Evolutionary conservation across 2,329 filamentous ascomycete genomes (phyloP).

Genomic region (Microsporum canis): DNA sequence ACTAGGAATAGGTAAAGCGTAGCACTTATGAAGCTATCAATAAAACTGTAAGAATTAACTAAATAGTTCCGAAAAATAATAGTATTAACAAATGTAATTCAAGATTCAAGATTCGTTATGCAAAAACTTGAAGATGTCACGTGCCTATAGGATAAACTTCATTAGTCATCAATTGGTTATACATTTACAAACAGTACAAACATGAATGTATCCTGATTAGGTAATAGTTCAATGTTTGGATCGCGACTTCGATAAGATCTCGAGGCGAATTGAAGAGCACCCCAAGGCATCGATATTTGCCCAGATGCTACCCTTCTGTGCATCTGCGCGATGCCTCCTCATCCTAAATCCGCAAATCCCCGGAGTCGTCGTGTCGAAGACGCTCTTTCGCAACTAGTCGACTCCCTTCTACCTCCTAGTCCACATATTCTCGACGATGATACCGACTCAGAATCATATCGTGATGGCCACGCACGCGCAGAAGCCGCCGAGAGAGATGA

Average conservation of each 20-base stretch:
- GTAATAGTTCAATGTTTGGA: background rate
- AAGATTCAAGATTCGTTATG: too few relatives aligned
- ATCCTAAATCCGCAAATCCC: constrained; percentile 19
- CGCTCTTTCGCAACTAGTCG: constrained; percentile 34
- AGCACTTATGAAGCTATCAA: too few relatives aligned
- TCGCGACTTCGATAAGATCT: background rate
- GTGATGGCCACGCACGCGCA: constrained; percentile 25
- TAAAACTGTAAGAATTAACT: too few relatives aligned
- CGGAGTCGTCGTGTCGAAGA: constrained; percentile 35
- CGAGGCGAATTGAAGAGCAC: background rate
- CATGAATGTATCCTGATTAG: background rate
- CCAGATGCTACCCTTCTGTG: background rate
- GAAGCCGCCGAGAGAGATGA: constrained; percentile 30
- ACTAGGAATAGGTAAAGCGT: too few relatives aligned
- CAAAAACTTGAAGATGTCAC: too few relatives aligned
- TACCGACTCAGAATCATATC: constrained; percentile 25
- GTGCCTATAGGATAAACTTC: too few relatives aligned
- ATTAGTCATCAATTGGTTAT: too few relatives aligned
- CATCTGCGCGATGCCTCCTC: constrained; percentile 17
- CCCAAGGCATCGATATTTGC: background rate
- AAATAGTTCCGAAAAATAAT: too few relatives aligned
- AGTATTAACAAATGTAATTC: too few relatives aligned
- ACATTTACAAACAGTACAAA: background rate
- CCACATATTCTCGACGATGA: constrained; percentile 23
- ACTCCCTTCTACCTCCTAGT: constrained; percentile 29